Evolutionary conservation across 371 early-diverging fungal species (phyloP).

Genomic region (Apophysomyces ossiformis): DNA sequence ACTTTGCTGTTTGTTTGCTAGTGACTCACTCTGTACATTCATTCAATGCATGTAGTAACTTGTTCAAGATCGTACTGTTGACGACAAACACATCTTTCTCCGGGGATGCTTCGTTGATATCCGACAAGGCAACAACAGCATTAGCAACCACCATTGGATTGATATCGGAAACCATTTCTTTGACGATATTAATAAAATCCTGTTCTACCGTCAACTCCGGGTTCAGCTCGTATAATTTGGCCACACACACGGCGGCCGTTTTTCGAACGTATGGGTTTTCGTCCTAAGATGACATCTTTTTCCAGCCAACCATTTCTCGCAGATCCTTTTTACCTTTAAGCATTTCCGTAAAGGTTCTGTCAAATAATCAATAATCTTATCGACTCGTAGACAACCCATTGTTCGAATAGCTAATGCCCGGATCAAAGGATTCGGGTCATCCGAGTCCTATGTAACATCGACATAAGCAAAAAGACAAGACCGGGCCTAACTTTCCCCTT

Average conservation of each 20-base stretch:
- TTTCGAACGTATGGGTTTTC: conserved; percentile 92
- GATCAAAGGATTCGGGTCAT: conserved; percentile 90
- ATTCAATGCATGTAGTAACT: conserved; percentile 88
- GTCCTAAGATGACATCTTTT: conserved; percentile 51
- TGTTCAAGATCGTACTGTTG: conserved; percentile 77
- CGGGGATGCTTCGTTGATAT: conserved; percentile 85
- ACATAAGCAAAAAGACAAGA: conserved; percentile 1
- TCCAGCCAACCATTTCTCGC: neutral
- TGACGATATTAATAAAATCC: conserved; percentile 82
- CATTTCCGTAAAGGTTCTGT: conserved; percentile 88
- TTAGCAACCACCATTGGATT: conserved; percentile 98
- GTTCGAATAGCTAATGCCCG: conserved; percentile 92
- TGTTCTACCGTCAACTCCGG: conserved; percentile 68
- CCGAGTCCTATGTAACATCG: conserved; percentile 21
- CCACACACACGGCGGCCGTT: conserved; percentile 94
- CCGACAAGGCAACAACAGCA: conserved; percentile 87
- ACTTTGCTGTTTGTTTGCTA: neutral
- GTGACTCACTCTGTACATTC: conserved; percentile 89
- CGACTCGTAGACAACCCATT: conserved; percentile 93
- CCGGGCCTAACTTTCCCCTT: neutral
- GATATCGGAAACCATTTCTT: conserved; percentile 90
- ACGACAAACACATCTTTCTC: conserved; percentile 72
- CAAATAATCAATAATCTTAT: conserved; percentile 83
- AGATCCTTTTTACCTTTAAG: conserved; percentile 53
- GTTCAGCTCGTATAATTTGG: conserved; percentile 76